A percentile compares a stretch with the other conserved stretches of the same genome.
These are phyloP conservation scores for Yarrowia deformans DNA, from an alignment of 805 yeast species.

Conservation along the genomic window DNA sequence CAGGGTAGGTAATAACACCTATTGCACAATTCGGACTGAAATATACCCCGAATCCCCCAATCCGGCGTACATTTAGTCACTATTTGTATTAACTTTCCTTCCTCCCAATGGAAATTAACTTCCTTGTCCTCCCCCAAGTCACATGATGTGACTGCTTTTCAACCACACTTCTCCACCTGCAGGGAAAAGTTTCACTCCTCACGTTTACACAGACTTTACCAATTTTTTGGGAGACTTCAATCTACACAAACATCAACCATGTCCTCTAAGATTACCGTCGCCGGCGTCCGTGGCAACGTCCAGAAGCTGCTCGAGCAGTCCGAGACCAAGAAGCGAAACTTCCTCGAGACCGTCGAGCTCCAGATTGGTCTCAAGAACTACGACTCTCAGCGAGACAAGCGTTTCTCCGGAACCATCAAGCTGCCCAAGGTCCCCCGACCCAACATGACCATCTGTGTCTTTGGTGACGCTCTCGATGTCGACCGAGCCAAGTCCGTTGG, in stretches of 20 bases:
- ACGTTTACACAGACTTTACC: slow-evolving; percentile 39
- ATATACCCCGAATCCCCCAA: neutral
- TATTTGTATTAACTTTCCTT: too few relatives aligned
- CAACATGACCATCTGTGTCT: slow-evolving; percentile 99
- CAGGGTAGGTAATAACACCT: too few relatives aligned
- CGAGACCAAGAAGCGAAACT: slow-evolving; percentile 99
- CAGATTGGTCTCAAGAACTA: slow-evolving; percentile 99
- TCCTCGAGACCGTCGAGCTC: slow-evolving; percentile 99
- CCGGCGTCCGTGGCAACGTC: slow-evolving; percentile 97
- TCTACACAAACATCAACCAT: slow-evolving; percentile 42
- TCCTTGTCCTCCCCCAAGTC: too few relatives aligned
- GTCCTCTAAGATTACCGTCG: slow-evolving; percentile 75
- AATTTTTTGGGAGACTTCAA: slow-evolving; percentile 38
- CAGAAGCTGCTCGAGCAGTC: slow-evolving; percentile 89
- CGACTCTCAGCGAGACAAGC: slow-evolving; percentile 99
- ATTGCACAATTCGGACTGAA: too few relatives aligned
- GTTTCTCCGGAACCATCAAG: slow-evolving; percentile 99
- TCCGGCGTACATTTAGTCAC: too few relatives aligned
- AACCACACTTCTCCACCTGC: neutral
- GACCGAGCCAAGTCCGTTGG: slow-evolving; percentile 99
- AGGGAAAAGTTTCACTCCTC: slow-evolving; percentile 36
- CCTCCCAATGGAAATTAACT: too few relatives aligned
- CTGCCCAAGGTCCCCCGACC: slow-evolving; percentile 99
- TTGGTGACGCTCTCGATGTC: slow-evolving; percentile 99
- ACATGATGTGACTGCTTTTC: slow-evolving; percentile 39